Percentiles rank a stretch among this genome's conserved stretches.
Conservation (phyloP, 2,329 filamentous ascomycete genomes). For the Pyrenochaeta sp. region DNA sequence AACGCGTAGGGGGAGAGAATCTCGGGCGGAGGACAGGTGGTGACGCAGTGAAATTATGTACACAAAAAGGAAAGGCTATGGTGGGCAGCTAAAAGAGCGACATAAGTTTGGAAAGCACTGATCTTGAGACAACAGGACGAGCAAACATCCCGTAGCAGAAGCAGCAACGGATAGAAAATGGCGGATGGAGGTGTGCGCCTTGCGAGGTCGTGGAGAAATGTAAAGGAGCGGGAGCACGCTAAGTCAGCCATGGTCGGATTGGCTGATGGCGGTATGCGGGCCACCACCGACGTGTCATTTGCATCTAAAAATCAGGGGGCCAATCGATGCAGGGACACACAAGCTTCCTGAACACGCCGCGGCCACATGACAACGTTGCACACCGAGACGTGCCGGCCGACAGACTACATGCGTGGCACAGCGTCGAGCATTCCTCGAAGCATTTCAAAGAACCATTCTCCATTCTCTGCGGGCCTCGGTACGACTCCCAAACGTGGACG, state of each 20-base stretch:
- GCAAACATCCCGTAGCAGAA: constrained; percentile 45
- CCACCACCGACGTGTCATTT: constrained; percentile 10
- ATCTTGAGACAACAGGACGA: constrained; percentile 37
- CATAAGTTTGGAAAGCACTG: constrained; percentile 44
- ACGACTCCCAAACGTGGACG: not conserved
- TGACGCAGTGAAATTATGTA: constrained; percentile 41
- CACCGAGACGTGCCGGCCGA: constrained; percentile 5
- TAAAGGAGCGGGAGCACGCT: constrained; percentile 16
- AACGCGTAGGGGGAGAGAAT: constrained; percentile 20
- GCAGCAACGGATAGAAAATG: constrained; percentile 27
- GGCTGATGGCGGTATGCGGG: constrained; percentile 15
- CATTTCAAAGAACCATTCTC: not conserved
- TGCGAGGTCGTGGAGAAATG: constrained; percentile 25
- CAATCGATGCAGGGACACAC: not conserved
- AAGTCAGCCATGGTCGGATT: constrained; percentile 34
- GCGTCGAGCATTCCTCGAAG: constrained; percentile 8
- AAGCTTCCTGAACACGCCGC: constrained; percentile 3
- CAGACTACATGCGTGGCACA: constrained; percentile 8
- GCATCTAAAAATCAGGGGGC: constrained; percentile 6
- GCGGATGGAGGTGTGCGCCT: constrained; percentile 24
- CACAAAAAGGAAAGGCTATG: constrained; percentile 47
- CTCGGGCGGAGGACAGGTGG: constrained; percentile 27
- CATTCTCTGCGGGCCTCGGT: not conserved
- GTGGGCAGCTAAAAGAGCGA: constrained; percentile 48
- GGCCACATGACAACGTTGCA: constrained; percentile 12